Conservation (phyloP, 2,329 filamentous ascomycete species). For the Hypocrella siamensis region DNA sequence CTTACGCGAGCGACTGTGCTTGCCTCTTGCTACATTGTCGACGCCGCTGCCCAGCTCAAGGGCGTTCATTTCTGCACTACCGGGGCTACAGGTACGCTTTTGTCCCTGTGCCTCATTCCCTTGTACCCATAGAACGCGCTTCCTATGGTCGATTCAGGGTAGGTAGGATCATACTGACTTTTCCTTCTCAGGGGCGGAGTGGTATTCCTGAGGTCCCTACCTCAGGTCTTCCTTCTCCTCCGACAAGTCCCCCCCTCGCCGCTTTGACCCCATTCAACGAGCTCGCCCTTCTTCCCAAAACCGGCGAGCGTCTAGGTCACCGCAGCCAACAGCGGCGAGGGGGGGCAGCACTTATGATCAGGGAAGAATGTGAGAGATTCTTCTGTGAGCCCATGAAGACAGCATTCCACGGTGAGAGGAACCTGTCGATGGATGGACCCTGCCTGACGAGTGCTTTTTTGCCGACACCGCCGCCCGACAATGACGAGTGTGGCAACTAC, state of each 20-base stretch:
- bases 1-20: conserved; percentile 58
- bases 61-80: conserved; percentile 95
- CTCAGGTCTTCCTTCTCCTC: conserved; percentile 72
- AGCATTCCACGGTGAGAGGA: conserved; percentile 94
- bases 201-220: conserved; percentile 87
- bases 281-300: conserved; percentile 47
- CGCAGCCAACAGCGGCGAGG: conserved; percentile 42
- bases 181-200: conserved; percentile 52
- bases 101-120: not conserved
- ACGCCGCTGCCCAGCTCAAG: conserved; percentile 54
- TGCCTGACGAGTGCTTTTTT: conserved; percentile 63
- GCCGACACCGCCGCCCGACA: conserved; percentile 38
- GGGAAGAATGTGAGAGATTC: conserved; percentile 99
- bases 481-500: conserved; percentile 23
- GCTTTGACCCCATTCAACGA: conserved; percentile 53
- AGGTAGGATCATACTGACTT: conserved; percentile 6
- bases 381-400: conserved; percentile 91
- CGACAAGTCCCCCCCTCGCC: conserved; percentile 79
- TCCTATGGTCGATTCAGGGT: not conserved
- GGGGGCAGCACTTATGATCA: conserved; percentile 93
- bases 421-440: conserved; percentile 61
- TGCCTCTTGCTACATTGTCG: conserved; percentile 82
- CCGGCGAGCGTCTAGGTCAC: conserved; percentile 24
- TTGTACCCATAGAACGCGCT: not conserved
- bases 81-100: conserved; percentile 53